These are phyloP conservation scores for Metschnikowia baotianmanensis DNA, from an alignment of 805 yeast genomes.

Conservation along the genomic window DNA sequence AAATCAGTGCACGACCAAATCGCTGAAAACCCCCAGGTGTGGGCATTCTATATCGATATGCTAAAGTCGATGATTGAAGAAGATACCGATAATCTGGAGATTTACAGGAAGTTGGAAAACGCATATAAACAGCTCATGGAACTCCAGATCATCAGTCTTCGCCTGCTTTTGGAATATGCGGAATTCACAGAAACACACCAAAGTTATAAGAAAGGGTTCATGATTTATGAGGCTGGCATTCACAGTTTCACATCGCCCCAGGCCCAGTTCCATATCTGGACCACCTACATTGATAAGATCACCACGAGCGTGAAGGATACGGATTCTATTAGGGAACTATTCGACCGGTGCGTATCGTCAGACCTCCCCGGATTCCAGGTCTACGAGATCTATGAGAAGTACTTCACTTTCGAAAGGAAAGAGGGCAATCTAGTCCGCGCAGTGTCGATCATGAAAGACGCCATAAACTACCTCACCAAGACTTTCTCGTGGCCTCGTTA, in stretches of 20 bases:
- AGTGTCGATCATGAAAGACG: constrained; percentile 23
- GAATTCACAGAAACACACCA: constrained; percentile 50
- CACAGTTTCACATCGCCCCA: constrained; percentile 57
- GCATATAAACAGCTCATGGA: constrained; percentile 32
- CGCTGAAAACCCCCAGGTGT: constrained; percentile 59
- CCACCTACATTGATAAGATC: constrained; percentile 56
- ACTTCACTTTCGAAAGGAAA: constrained; percentile 60
- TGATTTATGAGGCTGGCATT: constrained; percentile 69
- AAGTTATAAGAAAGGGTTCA: constrained; percentile 49
- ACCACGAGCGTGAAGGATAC: constrained; percentile 20
- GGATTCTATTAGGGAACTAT: constrained; percentile 59
- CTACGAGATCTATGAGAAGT: constrained; percentile 50
- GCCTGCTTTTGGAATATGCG: constrained; percentile 64
- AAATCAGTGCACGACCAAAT: constrained; percentile 49
- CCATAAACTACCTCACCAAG: constrained; percentile 15
- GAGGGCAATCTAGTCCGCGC: constrained; percentile 52
- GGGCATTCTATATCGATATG: constrained; percentile 73
- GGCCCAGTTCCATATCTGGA: constrained; percentile 64
- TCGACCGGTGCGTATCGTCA: constrained; percentile 58
- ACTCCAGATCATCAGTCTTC: constrained; percentile 66
- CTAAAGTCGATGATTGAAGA: constrained; percentile 54
- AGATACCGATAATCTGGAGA: constrained; percentile 19
- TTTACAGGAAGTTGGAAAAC: constrained; percentile 15
- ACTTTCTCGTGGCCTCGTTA: constrained; percentile 4
- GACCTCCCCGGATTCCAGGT: constrained; percentile 47